These are phyloP conservation scores for Eimeria praecox DNA, from an alignment of 169 alveolate genomes.

Conservation along the genomic window DNA sequence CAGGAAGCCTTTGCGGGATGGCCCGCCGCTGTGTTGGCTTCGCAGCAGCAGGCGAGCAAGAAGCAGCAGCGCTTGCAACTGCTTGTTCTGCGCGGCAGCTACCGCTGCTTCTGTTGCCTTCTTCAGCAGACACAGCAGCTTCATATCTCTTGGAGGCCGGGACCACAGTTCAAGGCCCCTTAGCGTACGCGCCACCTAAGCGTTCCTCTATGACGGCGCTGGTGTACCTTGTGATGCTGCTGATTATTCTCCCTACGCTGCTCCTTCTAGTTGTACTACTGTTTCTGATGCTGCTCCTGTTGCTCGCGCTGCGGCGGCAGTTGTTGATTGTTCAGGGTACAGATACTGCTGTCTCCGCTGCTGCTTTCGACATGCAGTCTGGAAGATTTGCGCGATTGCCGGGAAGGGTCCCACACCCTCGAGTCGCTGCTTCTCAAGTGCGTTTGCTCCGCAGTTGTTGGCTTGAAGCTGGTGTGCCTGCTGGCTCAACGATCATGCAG, in stretches of 20 bases:
- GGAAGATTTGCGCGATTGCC: neutral
- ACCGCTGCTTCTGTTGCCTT: slow-evolving; percentile 49
- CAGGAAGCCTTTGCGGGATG: slow-evolving; percentile 49
- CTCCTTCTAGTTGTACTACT: neutral
- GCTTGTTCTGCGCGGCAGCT: slow-evolving; percentile 9
- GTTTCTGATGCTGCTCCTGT: neutral
- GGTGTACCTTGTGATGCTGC: neutral
- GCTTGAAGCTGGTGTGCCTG: neutral
- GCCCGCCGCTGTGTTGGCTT: slow-evolving; percentile 63
- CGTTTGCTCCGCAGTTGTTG: neutral
- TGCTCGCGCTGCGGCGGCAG: neutral
- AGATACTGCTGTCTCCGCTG: neutral
- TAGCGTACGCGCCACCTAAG: slow-evolving; percentile 25
- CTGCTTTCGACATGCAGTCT: slow-evolving; percentile 7
- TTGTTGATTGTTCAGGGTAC: neutral
- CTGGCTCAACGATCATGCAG: neutral
- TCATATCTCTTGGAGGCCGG: slow-evolving; percentile 53
- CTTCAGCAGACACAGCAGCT: slow-evolving; percentile 49
- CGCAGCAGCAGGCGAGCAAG: slow-evolving; percentile 62
- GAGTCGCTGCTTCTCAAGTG: slow-evolving; percentile 29
- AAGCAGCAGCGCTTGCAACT: slow-evolving; percentile 60
- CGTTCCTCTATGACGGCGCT: neutral
- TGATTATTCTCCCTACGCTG: neutral
- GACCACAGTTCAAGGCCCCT: neutral
- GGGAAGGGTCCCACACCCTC: neutral